Evolutionary conservation across 768 basidiomycete species (phyloP).

Genomic region (Lyophyllum decastes): DNA sequence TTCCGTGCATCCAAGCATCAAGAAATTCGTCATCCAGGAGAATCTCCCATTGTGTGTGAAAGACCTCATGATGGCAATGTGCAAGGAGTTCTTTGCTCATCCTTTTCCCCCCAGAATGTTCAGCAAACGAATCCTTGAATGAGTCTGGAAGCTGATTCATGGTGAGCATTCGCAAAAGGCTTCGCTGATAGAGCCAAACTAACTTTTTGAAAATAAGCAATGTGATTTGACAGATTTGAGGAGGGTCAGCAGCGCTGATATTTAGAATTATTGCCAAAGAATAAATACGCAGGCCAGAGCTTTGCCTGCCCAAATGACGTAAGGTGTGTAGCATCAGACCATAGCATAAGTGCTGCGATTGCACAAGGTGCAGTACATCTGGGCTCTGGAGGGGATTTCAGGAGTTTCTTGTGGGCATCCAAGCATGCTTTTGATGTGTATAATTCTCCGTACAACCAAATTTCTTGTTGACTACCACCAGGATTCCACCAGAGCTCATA

Average conservation of each 20-base stretch:
- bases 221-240: no score
- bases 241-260: no score
- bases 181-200: background rate
- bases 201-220: slow-evolving; percentile 28
- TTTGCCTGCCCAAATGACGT: background rate
- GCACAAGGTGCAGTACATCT: background rate
- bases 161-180: background rate
- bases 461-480: background rate
- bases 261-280: no score
- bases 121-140: slow-evolving; percentile 5
- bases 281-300: background rate
- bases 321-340: background rate
- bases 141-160: slow-evolving; percentile 3
- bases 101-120: background rate
- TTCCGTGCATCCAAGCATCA: slow-evolving; percentile 23
- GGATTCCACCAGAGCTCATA: background rate
- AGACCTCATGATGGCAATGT: slow-evolving; percentile 25
- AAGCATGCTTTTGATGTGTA: background rate
- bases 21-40: slow-evolving; percentile 25
- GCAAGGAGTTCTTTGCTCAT: slow-evolving; percentile 2
- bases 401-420: background rate
- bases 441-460: background rate
- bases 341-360: background rate
- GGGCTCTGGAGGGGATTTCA: background rate
- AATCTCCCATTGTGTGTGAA: slow-evolving; percentile 26